Evolutionary conservation across 495 filamentous ascomycete species (phyloP).

Genomic region (Penicillium parvum): DNA sequence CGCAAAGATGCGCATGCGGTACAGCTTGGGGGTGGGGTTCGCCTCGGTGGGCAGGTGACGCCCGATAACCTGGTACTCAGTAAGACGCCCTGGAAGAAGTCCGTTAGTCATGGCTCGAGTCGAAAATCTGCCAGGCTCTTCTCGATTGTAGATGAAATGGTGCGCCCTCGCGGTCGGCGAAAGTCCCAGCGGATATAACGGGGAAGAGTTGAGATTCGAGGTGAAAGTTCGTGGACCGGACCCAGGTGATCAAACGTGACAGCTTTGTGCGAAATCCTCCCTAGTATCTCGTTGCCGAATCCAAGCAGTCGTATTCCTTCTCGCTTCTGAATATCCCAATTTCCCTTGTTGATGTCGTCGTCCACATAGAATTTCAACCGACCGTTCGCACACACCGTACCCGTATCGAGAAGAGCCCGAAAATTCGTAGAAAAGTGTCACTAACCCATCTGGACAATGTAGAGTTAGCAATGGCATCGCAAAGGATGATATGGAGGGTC

Average conservation of each 20-base stretch:
- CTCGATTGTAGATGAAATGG: slow-evolving; percentile 17
- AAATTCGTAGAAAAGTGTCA: slow-evolving; percentile 29
- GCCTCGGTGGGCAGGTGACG: slow-evolving; percentile 95
- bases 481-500: slow-evolving; percentile 6
- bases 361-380: slow-evolving; percentile 15
- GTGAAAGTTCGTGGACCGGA: slow-evolving; percentile 19
- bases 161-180: slow-evolving; percentile 17
- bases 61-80: slow-evolving; percentile 99
- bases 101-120: slow-evolving; percentile 31
- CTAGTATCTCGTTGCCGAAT: neutral
- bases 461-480: slow-evolving; percentile 31
- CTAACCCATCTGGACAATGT: slow-evolving; percentile 52
- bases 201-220: slow-evolving; percentile 1
- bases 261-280: slow-evolving; percentile 4
- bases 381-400: slow-evolving; percentile 28
- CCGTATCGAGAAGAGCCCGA: slow-evolving; percentile 27
- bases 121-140: slow-evolving; percentile 7
- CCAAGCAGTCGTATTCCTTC: neutral
- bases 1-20: slow-evolving; percentile 99
- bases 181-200: slow-evolving; percentile 1
- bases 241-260: slow-evolving; percentile 3
- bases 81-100: slow-evolving; percentile 77
- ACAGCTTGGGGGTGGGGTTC: slow-evolving; percentile 93
- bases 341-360: slow-evolving; percentile 8
- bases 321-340: neutral